Percentiles rank a stretch among this genome's conserved stretches.
Evolutionary conservation across 306 rosid genomes (phyloP).

Genomic region (Cucurbita ficifolia): DNA sequence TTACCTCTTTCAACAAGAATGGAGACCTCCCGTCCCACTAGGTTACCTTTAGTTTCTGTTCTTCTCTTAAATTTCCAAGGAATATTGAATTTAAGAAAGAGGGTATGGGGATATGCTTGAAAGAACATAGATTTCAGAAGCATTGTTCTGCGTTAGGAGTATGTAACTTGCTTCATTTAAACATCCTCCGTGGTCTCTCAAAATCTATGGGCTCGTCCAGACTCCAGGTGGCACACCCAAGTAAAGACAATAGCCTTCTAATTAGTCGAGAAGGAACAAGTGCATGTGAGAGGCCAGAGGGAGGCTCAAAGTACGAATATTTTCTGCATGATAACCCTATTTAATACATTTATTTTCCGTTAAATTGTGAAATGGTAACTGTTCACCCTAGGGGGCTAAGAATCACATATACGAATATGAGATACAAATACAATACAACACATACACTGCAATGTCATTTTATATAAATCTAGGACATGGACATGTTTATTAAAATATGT

Average conservation of each 20-base stretch:
- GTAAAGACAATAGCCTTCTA: neutral
- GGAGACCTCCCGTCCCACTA: neutral
- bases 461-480: no score
- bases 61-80: neutral
- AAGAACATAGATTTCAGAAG: neutral
- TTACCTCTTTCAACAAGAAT: neutral
- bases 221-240: neutral
- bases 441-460: no score
- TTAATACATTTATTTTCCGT: neutral
- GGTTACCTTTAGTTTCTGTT: neutral
- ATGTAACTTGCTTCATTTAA: neutral
- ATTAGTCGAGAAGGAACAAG: neutral
- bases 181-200: neutral
- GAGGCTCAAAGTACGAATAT: neutral
- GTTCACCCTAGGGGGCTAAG: neutral
- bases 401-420: no score
- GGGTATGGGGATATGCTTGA: neutral
- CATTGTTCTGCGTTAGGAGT: neutral
- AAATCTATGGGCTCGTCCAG: neutral
- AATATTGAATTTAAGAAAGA: neutral
- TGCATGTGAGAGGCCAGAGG: neutral
- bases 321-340: neutral
- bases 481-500: no score
- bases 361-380: neutral
- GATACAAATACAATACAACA: no score